Conservation (phyloP, 129 eudicot species). For the Lonicera japonica region DNA sequence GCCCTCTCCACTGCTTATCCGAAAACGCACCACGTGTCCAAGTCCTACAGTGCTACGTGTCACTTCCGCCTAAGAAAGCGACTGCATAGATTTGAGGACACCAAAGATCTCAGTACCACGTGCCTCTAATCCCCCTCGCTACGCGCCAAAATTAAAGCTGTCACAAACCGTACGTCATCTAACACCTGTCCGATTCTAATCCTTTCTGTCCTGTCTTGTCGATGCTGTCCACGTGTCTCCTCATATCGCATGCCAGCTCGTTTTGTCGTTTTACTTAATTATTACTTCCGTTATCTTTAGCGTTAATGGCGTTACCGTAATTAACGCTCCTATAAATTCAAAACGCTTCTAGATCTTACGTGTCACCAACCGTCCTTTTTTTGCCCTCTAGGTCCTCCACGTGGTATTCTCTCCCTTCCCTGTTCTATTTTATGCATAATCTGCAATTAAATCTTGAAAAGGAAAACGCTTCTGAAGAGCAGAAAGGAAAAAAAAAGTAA, state of each 20-base stretch:
- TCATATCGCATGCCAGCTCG: neutral
- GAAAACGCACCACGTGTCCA: neutral
- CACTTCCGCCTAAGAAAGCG: neutral
- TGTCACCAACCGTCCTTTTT: conserved; percentile 21
- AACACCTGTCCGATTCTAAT: conserved; percentile 7
- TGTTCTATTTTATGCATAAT: no score
- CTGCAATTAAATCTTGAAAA: neutral
- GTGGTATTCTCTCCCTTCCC: conserved; percentile 21
- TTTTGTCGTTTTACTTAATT: no score
- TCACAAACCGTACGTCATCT: neutral
- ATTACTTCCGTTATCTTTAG: neutral
- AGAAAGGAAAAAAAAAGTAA: neutral
- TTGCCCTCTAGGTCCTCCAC: conserved; percentile 21
- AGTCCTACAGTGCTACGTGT: neutral
- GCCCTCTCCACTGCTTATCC: no score
- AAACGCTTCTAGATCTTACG: conserved; percentile 9
- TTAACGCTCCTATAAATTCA: neutral
- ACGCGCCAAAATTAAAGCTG: neutral
- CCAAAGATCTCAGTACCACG: conserved; percentile 1
- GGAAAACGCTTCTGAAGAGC: neutral
- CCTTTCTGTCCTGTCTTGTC: neutral
- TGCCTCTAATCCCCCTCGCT: neutral
- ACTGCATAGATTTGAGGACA: conserved; percentile 2
- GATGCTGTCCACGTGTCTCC: conserved; percentile 4
- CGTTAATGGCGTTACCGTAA: conserved; percentile 9